These are phyloP conservation scores for Xerocomus spinulosus DNA, from an alignment of 768 basidiomycete genomes.

Conservation along the genomic window DNA sequence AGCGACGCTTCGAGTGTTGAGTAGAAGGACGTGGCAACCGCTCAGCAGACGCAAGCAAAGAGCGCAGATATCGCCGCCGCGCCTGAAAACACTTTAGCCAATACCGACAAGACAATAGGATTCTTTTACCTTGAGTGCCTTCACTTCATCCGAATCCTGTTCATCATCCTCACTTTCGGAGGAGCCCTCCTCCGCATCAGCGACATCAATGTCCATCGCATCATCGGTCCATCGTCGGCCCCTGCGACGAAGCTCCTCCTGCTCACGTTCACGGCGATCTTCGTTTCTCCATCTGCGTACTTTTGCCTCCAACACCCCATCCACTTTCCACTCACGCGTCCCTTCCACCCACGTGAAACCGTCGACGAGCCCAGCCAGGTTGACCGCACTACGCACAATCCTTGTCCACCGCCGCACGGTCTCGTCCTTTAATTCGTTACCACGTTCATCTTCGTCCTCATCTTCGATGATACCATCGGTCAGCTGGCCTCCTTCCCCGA, in stretches of 20 bases:
- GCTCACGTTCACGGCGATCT: constrained; percentile 59
- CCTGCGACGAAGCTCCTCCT: constrained; percentile 61
- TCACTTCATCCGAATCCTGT: constrained; percentile 67
- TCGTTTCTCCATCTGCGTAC: constrained; percentile 66
- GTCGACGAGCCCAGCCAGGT: constrained; percentile 62
- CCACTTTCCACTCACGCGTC: constrained; percentile 57
- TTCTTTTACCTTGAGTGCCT: constrained; percentile 66
- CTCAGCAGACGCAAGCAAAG: constrained; percentile 52
- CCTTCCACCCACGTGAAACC: constrained; percentile 69
- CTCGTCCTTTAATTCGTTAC: constrained; percentile 27
- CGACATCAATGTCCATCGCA: constrained; percentile 67
- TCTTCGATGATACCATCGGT: constrained; percentile 84
- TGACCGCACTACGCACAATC: constrained; percentile 63
- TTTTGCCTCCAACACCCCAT: constrained; percentile 64
- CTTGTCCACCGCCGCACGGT: constrained; percentile 69
- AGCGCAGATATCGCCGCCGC: constrained; percentile 68
- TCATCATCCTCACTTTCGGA: constrained; percentile 52
- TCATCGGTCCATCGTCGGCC: constrained; percentile 63
- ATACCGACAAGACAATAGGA: constrained; percentile 1
- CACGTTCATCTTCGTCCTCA: constrained; percentile 49
- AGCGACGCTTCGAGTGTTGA: constrained; percentile 25
- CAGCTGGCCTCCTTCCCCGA: constrained; percentile 49
- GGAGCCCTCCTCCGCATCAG: constrained; percentile 43
- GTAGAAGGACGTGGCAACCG: constrained; percentile 21
- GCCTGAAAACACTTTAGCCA: constrained; percentile 40